phyloP scores from a whole-genome alignment of 192 early-diverging fungal species.

The Oehlia diaphana region DNA sequence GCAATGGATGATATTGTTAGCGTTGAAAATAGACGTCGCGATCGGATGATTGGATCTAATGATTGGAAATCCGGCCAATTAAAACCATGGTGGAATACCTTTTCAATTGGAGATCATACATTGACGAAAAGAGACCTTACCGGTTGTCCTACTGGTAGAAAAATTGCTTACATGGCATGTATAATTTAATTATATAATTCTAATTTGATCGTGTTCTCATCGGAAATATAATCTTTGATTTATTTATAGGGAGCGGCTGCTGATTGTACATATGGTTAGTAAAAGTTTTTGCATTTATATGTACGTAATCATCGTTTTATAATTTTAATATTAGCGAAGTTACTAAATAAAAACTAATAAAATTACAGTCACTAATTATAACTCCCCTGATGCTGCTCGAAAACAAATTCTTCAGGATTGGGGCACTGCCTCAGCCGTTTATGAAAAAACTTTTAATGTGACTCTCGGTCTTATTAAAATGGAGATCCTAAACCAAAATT shows the following conservation, averaged over 20 bases:
- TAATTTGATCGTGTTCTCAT: not conserved
- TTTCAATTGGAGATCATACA: not conserved
- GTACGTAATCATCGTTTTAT: not conserved
- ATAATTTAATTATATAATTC: not conserved
- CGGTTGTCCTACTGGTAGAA: constrained; percentile 40
- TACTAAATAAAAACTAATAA: not conserved
- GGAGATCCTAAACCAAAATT: constrained; percentile 63
- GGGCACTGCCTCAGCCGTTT: constrained; percentile 79
- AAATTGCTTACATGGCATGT: constrained; percentile 43
- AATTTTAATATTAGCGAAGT: not conserved
- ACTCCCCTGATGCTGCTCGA: constrained; percentile 55
- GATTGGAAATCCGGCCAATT: too few species aligned
- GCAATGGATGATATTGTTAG: not conserved
- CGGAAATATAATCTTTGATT: not conserved
- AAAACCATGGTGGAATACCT: not conserved
- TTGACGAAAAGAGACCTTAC: not conserved
- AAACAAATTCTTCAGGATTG: constrained; percentile 80
- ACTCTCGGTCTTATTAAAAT: constrained; percentile 79
- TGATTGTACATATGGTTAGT: constrained; percentile 65
- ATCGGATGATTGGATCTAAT: not conserved
- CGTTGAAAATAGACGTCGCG: not conserved
- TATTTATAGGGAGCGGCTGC: constrained; percentile 65
- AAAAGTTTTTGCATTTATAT: not conserved
- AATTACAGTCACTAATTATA: constrained; percentile 42
- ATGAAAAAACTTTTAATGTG: constrained; percentile 87